These are phyloP conservation scores for Nannochloropsis salina DNA, from an alignment of 108 stramenopile genomes.

Conservation along the genomic window DNA sequence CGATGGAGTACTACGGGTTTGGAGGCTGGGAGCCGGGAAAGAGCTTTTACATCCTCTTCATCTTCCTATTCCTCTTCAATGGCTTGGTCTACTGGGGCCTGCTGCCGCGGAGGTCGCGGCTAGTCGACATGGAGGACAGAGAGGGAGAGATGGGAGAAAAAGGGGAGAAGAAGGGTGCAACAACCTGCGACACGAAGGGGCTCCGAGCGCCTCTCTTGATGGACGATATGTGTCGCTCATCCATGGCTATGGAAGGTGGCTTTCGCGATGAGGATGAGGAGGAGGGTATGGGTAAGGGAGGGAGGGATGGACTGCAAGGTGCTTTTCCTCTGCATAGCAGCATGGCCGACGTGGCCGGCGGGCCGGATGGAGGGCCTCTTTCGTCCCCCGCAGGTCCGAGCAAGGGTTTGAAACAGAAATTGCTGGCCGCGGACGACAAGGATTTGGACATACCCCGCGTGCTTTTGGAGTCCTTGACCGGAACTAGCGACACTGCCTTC, in stretches of 20 bases:
- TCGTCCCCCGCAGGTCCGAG: neutral
- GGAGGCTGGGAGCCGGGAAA: constrained; percentile 18
- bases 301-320: neutral
- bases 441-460: neutral
- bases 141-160: neutral
- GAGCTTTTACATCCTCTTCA: constrained; percentile 16
- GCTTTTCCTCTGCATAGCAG: neutral
- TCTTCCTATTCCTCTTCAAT: constrained; percentile 22
- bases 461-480: neutral
- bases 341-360: neutral
- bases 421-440: constrained; percentile 8
- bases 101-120: neutral
- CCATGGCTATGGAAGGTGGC: neutral
- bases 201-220: neutral
- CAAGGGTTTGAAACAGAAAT: constrained; percentile 17
- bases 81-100: neutral
- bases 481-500: neutral
- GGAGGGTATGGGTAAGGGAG: neutral
- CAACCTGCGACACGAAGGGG: neutral
- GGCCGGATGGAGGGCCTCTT: neutral
- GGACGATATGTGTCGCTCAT: neutral
- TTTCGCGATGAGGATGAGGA: neutral
- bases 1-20: constrained; percentile 29
- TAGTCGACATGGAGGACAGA: neutral
- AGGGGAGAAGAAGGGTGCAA: neutral